Evolutionary conservation across 768 basidiomycete species (phyloP), one percentile per base, ranked within the genome.

Genomic region (Termitomyces sp.): DNA sequence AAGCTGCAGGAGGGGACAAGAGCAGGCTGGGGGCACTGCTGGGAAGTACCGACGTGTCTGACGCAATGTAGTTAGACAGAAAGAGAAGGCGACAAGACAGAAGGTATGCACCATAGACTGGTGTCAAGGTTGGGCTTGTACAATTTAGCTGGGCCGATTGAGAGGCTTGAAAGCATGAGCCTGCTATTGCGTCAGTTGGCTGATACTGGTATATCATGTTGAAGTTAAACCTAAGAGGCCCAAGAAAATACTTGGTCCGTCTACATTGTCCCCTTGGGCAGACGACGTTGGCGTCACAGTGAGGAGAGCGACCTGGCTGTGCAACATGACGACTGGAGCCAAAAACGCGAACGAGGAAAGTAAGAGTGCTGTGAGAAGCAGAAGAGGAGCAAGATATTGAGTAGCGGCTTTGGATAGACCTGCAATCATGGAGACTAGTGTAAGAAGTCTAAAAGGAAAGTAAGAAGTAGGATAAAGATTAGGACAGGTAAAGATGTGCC

Each of bases 11-110:
- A 2, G 86, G 80, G 18, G 81, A 79, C 46, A 90, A 69, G 7
- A 84, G 66, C 40, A 82, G 72, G 44, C 73, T 72, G 0, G 89
- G 85, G 0, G 83, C 78, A 51, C 79, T 80, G 12, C 62, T 60
- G 0, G 87, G 84, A 46, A 92, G 78, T 6, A 77, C 81, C 5
- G 84, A 80, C n/a, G 86, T 70, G 65, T 91, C 90, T 92, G 33
- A 26, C 14, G 8, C 46, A 42, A 42, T 16, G 22, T 42, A 57
- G n/a, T 51, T 43, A 53, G n/a, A 40, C 50, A 24, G 58, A 33
- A 50, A 53, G 35, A 43, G 22, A 54, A 43, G 47, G 22, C 22
- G 28, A 26, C 16, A 22, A 35, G 49, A 53, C 16, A 49, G 48
- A 24, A 20, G 14, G 70, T 80, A 51, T 61, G 43, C 32, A 89